Evolutionary conservation across 495 filamentous ascomycete genomes (phyloP), one percentile per base, ranked within the genome.

Genomic region (Neurospora sp.): DNA sequence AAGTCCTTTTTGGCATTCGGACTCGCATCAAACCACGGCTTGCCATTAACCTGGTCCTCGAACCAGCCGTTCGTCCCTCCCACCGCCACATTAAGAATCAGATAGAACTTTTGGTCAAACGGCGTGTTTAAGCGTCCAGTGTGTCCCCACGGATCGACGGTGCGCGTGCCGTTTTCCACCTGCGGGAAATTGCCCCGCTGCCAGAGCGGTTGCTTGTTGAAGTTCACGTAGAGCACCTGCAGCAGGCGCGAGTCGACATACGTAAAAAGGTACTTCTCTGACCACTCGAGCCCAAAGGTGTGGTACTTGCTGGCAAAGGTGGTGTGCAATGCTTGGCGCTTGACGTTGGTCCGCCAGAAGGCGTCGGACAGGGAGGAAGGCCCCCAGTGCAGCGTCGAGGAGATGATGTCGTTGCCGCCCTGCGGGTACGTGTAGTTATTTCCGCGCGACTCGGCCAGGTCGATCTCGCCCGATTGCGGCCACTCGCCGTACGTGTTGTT

Each of bases 41-140:
- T 96, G 31, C 86, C 88, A 70, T 82, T 83, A 70, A 83, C 79
- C 8, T 88, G 87, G 79, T 96, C 91, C 76, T 91, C 80, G 78
- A 95, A 96, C 91, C 91, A 96, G 22, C 92, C 93, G 74, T 94
- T 96, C 12, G 91, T 94, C 69, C 89, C 88, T 20, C 93, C 93
- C 69, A 96, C 93, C 38, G 89, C 93, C 8, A 96, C 85, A 75
- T 94, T 94, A 69, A 96, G 76, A 70, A 96, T 92, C 22, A 96
- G 85, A 73, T 92, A 96, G 78, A 96, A 96, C 27, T 86, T 81
- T 75, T 93, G 86, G 78, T 96, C 93, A 77, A 96, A 96, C 0
- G 93, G 93, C 1, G 93, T 91, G 74, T 88, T 86, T 27, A 35
- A 35, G 31, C 31, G 31, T 35, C 31, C 31, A 5, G 35, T 37